Percentiles rank a stretch among this genome's conserved stretches.
These are phyloP conservation scores for Margaritispora aquatica DNA, from an alignment of 495 filamentous ascomycete species.

Conservation along the genomic window DNA sequence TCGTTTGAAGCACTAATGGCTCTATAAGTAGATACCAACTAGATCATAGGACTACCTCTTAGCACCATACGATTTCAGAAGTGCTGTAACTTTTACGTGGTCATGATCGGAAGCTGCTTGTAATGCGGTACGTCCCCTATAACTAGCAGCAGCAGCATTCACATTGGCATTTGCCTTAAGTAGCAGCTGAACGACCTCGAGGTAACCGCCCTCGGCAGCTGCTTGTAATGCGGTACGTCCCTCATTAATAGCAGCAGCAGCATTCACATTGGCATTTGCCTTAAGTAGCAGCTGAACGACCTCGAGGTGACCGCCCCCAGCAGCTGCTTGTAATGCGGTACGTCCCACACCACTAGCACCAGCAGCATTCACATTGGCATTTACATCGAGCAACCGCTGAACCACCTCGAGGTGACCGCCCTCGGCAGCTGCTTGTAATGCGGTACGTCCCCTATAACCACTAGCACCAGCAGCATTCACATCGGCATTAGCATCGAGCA, in stretches of 20 bases:
- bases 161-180: background rate
- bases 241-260: background rate
- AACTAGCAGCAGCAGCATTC: background rate
- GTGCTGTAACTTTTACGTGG: slow-evolving; percentile 12
- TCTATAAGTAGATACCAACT: too few relatives aligned
- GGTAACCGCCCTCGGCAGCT: slow-evolving; percentile 15
- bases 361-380: slow-evolving; percentile 24
- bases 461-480: slow-evolving; percentile 23
- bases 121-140: background rate
- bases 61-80: slow-evolving; percentile 24
- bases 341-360: slow-evolving; percentile 1
- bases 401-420: too few relatives aligned
- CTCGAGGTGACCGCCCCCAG: background rate
- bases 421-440: slow-evolving; percentile 15
- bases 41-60: too few relatives aligned
- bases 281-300: background rate
- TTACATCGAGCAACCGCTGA: slow-evolving; percentile 5
- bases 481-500: slow-evolving; percentile 23
- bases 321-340: slow-evolving; percentile 12
- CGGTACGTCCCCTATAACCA: background rate
- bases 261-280: slow-evolving; percentile 8
- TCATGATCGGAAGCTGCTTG: background rate
- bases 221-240: slow-evolving; percentile 21
- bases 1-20: too few relatives aligned
- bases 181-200: background rate